phyloP scores from a whole-genome alignment of 2,329 filamentous ascomycete species.

The Stagonosporopsis cucurbitacearum region DNA sequence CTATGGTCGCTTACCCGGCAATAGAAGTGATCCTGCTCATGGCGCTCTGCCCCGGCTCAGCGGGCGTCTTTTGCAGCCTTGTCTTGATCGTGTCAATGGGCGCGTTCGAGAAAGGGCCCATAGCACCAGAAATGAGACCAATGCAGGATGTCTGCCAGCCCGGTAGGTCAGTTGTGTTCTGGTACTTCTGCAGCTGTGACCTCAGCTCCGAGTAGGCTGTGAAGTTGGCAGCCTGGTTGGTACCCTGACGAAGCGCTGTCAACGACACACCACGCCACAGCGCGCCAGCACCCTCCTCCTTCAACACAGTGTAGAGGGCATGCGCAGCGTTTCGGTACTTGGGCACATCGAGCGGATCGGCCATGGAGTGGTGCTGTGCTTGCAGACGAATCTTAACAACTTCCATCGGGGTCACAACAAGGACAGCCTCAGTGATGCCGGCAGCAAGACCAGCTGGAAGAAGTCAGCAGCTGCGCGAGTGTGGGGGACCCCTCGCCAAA shows the following conservation, averaged over 20 bases:
- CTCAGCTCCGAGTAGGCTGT: constrained; percentile 97
- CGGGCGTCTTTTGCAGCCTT: constrained; percentile 86
- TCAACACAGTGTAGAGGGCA: constrained; percentile 83
- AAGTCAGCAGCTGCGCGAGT: constrained; percentile 20
- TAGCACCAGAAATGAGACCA: constrained; percentile 88
- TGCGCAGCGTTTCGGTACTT: constrained; percentile 96
- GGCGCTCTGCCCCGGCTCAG: constrained; percentile 80
- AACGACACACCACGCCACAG: constrained; percentile 93
- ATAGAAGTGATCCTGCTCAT: constrained; percentile 79
- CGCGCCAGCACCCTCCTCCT: constrained; percentile 86
- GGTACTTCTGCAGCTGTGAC: constrained; percentile 72
- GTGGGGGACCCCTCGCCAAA: background rate
- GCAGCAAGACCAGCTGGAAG: constrained; percentile 79
- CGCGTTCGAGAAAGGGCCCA: constrained; percentile 95
- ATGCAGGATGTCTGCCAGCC: constrained; percentile 91
- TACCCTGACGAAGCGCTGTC: constrained; percentile 91
- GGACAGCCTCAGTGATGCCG: constrained; percentile 94
- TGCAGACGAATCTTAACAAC: constrained; percentile 98
- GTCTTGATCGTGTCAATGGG: constrained; percentile 99
- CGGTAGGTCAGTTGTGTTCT: constrained; percentile 77
- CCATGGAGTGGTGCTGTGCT: constrained; percentile 97
- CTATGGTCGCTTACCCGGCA: constrained; percentile 55
- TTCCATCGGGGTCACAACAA: constrained; percentile 98
- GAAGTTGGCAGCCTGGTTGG: constrained; percentile 96
- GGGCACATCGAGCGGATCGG: constrained; percentile 91